Base-by-base conservation (phyloP, 306 rosid genomes). In the Sophora flavescens region DNA sequence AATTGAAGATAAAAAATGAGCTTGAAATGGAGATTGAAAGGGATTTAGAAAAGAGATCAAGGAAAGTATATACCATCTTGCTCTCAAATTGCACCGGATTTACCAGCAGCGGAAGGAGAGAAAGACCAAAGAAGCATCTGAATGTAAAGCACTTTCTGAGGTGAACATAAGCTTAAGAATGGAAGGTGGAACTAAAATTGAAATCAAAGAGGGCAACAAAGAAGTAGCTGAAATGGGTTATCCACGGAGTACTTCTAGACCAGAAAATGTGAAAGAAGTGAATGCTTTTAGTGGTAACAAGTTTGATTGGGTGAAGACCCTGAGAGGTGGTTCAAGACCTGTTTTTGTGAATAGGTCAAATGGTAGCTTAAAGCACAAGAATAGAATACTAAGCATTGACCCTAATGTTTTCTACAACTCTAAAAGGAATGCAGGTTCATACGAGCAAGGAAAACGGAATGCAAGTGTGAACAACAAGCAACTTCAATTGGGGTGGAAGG, bases 21-120 rank as follows among this genome's bases (percentile, higher is more conserved):
- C 84, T 91, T 8, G 93, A 82, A 60, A 85, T 58, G 80, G 87
- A 89, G 18, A 82, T 93, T 42, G 98, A 91, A 63, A 88, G 77
- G 53, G 92, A 78, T 38, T 76, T 91, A 63, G 98, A 93, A 67
- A 85, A 74, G 98, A 88, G 63, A 86, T 91, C 39, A 91, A 91
- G 66, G 92, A 81, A 8, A 76, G 84, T 5, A 79, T 91, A 42
- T 88, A 84, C 84, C 86, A 81, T 6, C 92, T 86, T 13, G 95
- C 96, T n/a, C 82, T 88, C n/a, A 75, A 85, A 63, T 70, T 93
- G 87, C 86, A 78, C 69, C 72, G 82, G 47, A 78, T 91, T 70
- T 78, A 89, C 75, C 89, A 84, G 38, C 62, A 75, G 36, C 79
- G 74, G 67, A 87, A 78, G 71, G 88, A 84, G 52, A 89, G 83